A percentile compares a stretch with the other conserved stretches of the same genome.
phyloP scores from a whole-genome alignment of 345 rosid genomes.

The Camelina hispida region DNA sequence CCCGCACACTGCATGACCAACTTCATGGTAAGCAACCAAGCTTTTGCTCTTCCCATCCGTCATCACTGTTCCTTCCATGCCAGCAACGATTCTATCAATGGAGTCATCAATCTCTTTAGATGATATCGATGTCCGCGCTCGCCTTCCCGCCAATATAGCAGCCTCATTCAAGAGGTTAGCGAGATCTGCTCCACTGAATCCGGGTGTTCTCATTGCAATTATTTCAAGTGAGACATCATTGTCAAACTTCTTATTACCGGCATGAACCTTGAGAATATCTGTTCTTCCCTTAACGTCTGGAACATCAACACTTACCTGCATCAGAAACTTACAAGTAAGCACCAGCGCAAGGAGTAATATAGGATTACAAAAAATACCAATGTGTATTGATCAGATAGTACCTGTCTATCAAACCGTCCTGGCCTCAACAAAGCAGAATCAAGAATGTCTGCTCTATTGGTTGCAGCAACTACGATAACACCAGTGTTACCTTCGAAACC shows the following conservation, averaged over 20 bases:
- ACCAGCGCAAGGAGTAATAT: not conserved
- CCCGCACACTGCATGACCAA: slow-evolving; percentile 98
- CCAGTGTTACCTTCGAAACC: slow-evolving; percentile 98
- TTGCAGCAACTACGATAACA: slow-evolving; percentile 89
- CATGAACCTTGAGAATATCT: slow-evolving; percentile 91
- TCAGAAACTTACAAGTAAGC: slow-evolving; percentile 34
- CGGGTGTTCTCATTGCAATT: slow-evolving; percentile 96
- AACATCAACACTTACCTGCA: slow-evolving; percentile 91
- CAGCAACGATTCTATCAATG: slow-evolving; percentile 97
- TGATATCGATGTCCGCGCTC: slow-evolving; percentile 80
- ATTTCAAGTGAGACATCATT: slow-evolving; percentile 88
- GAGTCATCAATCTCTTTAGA: slow-evolving; percentile 96
- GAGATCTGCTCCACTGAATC: slow-evolving; percentile 98
- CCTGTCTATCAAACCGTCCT: slow-evolving; percentile 97
- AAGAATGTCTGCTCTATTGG: slow-evolving; percentile 93
- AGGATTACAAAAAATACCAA: not conserved
- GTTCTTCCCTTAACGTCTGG: slow-evolving; percentile 92
- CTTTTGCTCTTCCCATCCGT: slow-evolving; percentile 97
- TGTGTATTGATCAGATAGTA: slow-evolving; percentile 34
- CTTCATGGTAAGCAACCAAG: slow-evolving; percentile 97
- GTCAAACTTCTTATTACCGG: slow-evolving; percentile 86
- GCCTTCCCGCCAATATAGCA: slow-evolving; percentile 92
- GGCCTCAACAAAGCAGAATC: slow-evolving; percentile 94
- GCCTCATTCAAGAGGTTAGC: slow-evolving; percentile 97
- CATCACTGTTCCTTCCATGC: slow-evolving; percentile 99